phyloP scores from a whole-genome alignment of 2,329 filamentous ascomycete species.

The Parastagonospora avenae region DNA sequence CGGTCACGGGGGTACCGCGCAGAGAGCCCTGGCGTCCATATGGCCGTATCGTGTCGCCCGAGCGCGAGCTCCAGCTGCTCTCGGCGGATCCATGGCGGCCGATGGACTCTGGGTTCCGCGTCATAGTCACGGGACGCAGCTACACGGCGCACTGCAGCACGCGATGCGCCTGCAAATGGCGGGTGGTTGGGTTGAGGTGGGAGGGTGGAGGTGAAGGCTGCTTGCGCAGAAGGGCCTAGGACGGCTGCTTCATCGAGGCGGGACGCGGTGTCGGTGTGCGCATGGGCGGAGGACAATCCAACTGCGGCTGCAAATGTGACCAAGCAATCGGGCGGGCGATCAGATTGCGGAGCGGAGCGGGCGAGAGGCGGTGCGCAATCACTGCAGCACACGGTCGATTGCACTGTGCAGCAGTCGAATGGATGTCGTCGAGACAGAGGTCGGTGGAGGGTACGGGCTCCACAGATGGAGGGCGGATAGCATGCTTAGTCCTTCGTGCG shows the following conservation, averaged over 20 bases:
- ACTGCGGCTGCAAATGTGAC: constrained; percentile 1
- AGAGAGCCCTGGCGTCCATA: constrained; percentile 44
- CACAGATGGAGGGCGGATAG: constrained; percentile 16
- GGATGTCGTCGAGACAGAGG: constrained; percentile 8
- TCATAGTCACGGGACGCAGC: constrained; percentile 55
- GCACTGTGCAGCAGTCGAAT: neutral
- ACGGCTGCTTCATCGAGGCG: constrained; percentile 48
- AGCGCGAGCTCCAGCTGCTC: constrained; percentile 70
- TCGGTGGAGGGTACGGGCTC: constrained; percentile 13
- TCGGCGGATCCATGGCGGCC: constrained; percentile 70
- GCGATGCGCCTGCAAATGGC: constrained; percentile 20
- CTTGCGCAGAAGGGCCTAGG: constrained; percentile 41
- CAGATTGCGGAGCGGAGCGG: neutral
- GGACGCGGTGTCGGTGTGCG: constrained; percentile 24
- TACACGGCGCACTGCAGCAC: constrained; percentile 14
- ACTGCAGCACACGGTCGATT: neutral
- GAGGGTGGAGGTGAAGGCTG: constrained; percentile 25
- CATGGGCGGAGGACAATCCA: constrained; percentile 20
- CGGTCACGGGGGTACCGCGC: constrained; percentile 49
- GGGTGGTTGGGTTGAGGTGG: constrained; percentile 5
- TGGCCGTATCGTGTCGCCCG: constrained; percentile 66
- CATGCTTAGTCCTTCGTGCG: constrained; percentile 15
- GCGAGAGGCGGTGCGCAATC: neutral
- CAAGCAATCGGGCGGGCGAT: constrained; percentile 7
- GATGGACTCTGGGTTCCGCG: constrained; percentile 64